Percentiles rank a stretch among this genome's conserved stretches.
Conservation (phyloP, 2,329 filamentous ascomycete species). For the Sarocladium kiliense region DNA sequence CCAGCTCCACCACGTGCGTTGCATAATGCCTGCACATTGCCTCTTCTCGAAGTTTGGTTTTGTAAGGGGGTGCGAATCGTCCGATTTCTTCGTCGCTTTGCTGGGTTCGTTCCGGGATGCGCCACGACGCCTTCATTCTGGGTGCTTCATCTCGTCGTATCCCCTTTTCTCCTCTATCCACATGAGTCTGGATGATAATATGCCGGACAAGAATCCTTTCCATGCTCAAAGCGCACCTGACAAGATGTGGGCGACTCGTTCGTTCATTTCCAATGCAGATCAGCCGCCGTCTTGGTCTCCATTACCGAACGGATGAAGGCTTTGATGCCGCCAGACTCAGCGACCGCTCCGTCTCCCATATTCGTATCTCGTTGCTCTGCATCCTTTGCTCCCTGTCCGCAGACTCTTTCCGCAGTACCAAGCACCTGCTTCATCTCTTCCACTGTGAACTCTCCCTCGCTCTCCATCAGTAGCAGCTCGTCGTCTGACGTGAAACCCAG, state of each 20-base stretch:
- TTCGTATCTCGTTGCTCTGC: constrained; percentile 32
- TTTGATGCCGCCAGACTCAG: constrained; percentile 37
- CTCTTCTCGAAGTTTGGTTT: background rate
- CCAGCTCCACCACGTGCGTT: background rate
- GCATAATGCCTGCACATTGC: background rate
- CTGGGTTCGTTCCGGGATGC: background rate
- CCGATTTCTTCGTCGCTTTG: constrained; percentile 4
- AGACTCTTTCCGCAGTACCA: constrained; percentile 59
- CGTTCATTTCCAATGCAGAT: constrained; percentile 55
- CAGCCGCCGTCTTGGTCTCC: constrained; percentile 46
- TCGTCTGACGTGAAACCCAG: constrained; percentile 73
- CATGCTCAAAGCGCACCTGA: background rate
- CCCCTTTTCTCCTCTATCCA: constrained; percentile 6
- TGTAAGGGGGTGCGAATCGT: constrained; percentile 2
- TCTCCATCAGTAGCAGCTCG: constrained; percentile 72
- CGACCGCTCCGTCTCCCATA: constrained; percentile 35
- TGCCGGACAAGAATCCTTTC: background rate
- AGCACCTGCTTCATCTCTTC: constrained; percentile 70
- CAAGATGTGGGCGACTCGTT: background rate
- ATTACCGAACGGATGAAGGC: constrained; percentile 58
- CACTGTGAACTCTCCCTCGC: constrained; percentile 71
- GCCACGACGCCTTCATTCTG: background rate
- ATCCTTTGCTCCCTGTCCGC: constrained; percentile 40
- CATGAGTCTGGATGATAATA: background rate
- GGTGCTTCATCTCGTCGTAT: background rate